Evolutionary conservation across 768 basidiomycete species (phyloP).

Genomic region (Termitomyces sp.): DNA sequence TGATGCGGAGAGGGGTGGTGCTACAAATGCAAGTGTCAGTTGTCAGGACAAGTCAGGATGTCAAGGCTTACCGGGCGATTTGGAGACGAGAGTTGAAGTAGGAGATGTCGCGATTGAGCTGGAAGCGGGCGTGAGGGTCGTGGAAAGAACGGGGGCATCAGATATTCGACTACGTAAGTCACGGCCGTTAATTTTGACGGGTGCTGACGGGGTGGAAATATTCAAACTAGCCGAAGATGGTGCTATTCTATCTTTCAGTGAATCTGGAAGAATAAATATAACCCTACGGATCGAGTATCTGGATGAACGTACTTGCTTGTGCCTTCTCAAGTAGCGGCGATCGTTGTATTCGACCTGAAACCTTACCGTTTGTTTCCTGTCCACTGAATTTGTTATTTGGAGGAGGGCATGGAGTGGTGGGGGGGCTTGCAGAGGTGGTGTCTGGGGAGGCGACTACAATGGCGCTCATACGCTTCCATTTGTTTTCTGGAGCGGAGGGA

Average conservation of each 20-base stretch:
- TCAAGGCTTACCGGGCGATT: conserved; percentile 6
- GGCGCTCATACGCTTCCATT: conserved; percentile 27
- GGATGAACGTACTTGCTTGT: conserved; percentile 8
- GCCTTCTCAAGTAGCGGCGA: conserved; percentile 2
- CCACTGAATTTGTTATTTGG: neutral
- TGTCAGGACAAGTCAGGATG: neutral
- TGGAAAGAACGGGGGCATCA: neutral
- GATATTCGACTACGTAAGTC: conserved; percentile 13
- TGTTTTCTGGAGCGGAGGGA: conserved; percentile 9
- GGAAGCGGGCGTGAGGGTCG: neutral
- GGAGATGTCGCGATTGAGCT: neutral
- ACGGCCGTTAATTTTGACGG: conserved; percentile 3
- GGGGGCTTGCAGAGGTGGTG: neutral
- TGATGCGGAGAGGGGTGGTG: conserved; percentile 8
- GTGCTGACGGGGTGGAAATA: neutral
- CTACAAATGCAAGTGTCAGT: neutral
- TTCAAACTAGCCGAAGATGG: neutral
- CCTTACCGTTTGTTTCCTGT: neutral
- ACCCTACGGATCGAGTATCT: no score
- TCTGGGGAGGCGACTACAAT: conserved; percentile 1
- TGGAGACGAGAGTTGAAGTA: conserved; percentile 6
- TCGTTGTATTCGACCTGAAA: neutral
- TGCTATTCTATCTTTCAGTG: conserved; percentile 10
- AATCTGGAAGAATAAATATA: conserved; percentile 2
- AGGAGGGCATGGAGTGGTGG: neutral